phyloP scores from a whole-genome alignment of 805 yeast genomes.

The Saccharomyces paradoxus region DNA sequence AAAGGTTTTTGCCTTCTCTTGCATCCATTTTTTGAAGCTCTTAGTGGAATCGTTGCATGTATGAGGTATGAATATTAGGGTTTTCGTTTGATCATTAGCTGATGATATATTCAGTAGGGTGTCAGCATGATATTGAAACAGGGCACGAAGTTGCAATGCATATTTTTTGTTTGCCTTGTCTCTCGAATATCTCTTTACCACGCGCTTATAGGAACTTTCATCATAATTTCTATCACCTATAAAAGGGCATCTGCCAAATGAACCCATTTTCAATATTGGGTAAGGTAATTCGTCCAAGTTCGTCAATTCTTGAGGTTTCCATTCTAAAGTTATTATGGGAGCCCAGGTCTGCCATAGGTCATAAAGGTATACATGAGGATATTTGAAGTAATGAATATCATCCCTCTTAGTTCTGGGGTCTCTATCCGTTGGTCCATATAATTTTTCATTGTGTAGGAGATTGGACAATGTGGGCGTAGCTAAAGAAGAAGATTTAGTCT shows the following conservation, averaged over 20 bases:
- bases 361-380: conserved; percentile 67
- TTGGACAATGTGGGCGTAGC: conserved; percentile 41
- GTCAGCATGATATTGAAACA: conserved; percentile 25
- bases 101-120: conserved; percentile 10
- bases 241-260: conserved; percentile 72
- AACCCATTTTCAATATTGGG: conserved; percentile 27
- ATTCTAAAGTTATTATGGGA: conserved; percentile 78
- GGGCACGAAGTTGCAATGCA: conserved; percentile 25
- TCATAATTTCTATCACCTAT: conserved; percentile 43
- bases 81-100: neutral
- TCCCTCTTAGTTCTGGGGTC: conserved; percentile 81
- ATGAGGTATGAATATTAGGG: conserved; percentile 19
- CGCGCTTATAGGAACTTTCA: conserved; percentile 23
- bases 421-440: conserved; percentile 80
- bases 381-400: conserved; percentile 73
- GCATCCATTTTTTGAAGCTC: conserved; percentile 14
- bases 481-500: conserved; percentile 16
- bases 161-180: conserved; percentile 26
- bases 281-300: conserved; percentile 33
- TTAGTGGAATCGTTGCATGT: conserved; percentile 17
- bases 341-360: conserved; percentile 71
- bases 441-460: conserved; percentile 72
- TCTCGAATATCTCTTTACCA: conserved; percentile 26
- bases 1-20: neutral
- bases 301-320: conserved; percentile 40